phyloP scores from a whole-genome alignment of 2,329 filamentous ascomycete species.

The Gaeumannomyces tritici region DNA sequence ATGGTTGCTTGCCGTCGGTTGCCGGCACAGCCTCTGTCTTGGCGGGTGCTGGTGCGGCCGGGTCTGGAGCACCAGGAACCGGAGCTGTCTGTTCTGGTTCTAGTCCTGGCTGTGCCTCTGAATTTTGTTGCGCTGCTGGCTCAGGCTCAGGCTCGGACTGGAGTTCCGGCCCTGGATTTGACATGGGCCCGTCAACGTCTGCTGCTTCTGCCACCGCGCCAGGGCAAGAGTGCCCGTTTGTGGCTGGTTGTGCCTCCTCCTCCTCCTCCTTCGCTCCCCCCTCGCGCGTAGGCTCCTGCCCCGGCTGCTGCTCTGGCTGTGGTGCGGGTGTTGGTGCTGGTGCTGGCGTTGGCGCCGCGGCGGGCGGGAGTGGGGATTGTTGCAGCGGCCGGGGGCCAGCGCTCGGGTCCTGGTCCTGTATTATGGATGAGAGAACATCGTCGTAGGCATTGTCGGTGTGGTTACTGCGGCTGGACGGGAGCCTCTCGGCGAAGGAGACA shows the following conservation, averaged over 20 bases:
- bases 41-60: background rate
- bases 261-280: background rate
- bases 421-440: background rate
- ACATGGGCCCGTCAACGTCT: background rate
- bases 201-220: background rate
- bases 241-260: background rate
- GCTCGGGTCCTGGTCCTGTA: background rate
- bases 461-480: background rate
- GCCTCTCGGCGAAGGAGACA: background rate
- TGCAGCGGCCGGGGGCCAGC: background rate
- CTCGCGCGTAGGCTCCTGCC: background rate
- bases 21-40: background rate
- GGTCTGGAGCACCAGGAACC: background rate
- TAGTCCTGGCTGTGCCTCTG: no score
- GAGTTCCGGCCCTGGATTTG: background rate
- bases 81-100: background rate
- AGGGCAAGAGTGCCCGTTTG: background rate
- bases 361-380: background rate
- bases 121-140: background rate
- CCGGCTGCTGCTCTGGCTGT: background rate
- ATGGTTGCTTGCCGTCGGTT: background rate
- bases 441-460: background rate
- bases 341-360: background rate
- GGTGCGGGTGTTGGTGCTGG: background rate
- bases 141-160: background rate